Conservation (phyloP, 306 rosid genomes). For the Castanospermum australe region DNA sequence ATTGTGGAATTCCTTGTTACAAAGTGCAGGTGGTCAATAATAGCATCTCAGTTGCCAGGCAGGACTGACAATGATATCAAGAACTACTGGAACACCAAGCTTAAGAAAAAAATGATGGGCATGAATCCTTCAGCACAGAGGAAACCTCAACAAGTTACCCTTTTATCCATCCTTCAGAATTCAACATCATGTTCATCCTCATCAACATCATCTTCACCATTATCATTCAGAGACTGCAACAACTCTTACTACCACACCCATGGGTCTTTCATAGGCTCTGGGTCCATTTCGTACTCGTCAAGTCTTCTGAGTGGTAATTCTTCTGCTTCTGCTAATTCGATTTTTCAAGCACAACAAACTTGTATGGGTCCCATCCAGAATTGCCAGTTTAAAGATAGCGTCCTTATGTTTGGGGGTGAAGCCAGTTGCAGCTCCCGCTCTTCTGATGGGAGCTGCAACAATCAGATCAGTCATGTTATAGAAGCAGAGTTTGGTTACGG, state of each 20-base stretch:
- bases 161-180: slow-evolving; percentile 39
- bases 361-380: slow-evolving; percentile 33
- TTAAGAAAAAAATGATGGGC: slow-evolving; percentile 71
- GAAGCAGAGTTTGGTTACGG: slow-evolving; percentile 28
- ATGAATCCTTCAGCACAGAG: slow-evolving; percentile 32
- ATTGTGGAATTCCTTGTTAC: background rate
- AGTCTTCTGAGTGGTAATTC: slow-evolving; percentile 41
- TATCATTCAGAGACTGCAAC: slow-evolving; percentile 35
- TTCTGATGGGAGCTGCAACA: slow-evolving; percentile 57
- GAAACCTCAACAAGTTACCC: slow-evolving; percentile 36
- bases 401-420: slow-evolving; percentile 51
- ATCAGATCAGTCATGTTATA: slow-evolving; percentile 25
- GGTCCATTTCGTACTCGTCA: slow-evolving; percentile 42
- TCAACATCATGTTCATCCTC: slow-evolving; percentile 43
- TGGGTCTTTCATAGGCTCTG: slow-evolving; percentile 35
- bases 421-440: slow-evolving; percentile 73
- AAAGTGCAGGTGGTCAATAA: slow-evolving; percentile 82
- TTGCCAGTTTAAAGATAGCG: slow-evolving; percentile 28
- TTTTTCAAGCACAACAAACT: slow-evolving; percentile 50
- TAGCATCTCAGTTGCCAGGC: slow-evolving; percentile 85
- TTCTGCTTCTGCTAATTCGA: slow-evolving; percentile 21
- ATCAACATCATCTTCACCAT: slow-evolving; percentile 28
- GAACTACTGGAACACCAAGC: slow-evolving; percentile 97
- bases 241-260: slow-evolving; percentile 16
- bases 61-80: slow-evolving; percentile 93